Evolutionary conservation across 2,329 filamentous ascomycete species (phyloP).

Genomic region (Penicillium digitatum): DNA sequence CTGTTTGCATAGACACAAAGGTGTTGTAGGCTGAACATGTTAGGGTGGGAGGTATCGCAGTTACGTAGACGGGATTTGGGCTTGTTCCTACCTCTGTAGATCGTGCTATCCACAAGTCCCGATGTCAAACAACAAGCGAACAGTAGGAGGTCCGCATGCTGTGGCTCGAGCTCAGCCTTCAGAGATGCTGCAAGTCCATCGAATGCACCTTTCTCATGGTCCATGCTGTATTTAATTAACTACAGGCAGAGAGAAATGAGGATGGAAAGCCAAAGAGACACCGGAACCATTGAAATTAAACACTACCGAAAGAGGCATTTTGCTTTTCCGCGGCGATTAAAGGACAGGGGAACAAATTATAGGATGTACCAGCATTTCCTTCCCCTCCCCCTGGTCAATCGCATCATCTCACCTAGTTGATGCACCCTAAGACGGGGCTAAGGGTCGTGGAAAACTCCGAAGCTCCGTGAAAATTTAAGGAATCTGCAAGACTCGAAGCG

Average conservation of each 20-base stretch:
- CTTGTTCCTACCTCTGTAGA: constrained; percentile 26
- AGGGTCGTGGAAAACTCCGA: not conserved
- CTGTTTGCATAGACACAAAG: constrained; percentile 43
- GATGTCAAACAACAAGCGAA: constrained; percentile 29
- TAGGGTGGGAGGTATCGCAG: not conserved
- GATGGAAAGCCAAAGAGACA: not conserved
- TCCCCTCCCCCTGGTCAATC: not conserved
- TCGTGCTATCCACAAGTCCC: constrained; percentile 30
- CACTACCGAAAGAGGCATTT: not conserved
- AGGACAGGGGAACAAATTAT: not conserved
- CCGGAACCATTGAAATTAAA: not conserved
- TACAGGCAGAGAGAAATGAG: not conserved
- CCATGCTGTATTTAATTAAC: not conserved
- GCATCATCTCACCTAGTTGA: constrained; percentile 1
- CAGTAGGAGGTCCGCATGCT: constrained; percentile 25
- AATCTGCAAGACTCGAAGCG: not conserved
- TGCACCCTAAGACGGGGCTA: constrained; percentile 7
- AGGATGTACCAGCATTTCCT: not conserved
- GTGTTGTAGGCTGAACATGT: constrained; percentile 38
- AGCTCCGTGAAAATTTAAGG: not conserved
- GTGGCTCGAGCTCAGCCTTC: constrained; percentile 19
- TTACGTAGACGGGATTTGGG: not conserved
- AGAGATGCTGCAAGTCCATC: constrained; percentile 15
- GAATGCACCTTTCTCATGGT: constrained; percentile 1
- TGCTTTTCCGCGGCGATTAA: not conserved